Evolutionary conservation across 768 basidiomycete species (phyloP), one percentile per base, ranked within the genome.

Genomic region (Tricholoma terreum): DNA sequence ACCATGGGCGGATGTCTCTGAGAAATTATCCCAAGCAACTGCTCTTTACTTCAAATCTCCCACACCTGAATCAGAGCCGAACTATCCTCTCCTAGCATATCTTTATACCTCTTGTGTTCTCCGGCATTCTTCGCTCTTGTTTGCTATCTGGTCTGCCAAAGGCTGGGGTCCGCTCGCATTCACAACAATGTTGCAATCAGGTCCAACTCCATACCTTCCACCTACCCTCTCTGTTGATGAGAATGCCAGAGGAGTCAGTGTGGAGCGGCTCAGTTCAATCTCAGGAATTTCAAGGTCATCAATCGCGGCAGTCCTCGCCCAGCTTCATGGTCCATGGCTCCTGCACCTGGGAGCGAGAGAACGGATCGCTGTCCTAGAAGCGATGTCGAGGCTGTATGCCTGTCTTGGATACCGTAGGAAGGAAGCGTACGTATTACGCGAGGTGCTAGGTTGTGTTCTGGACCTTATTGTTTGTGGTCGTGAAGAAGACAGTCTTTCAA

Each of bases 251-350:
- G 80, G 77, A 73, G 70, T 79, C 1, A 75, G 78, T 57, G 71
- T 88, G 31, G 89, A 90, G 66, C 83, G 86, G 9, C 77, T 92
- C 42, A 85, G 84, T 48, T 71, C 75, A 6, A 76, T 87, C 24
- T 90, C 92, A 3, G 84, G 85, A 17, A 82, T 97, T 40, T 77
- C 85, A 27, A 83, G 92, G 22, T 77, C 83, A 0, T 78, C 82
- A 7, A 89, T 96, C 17, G 81, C 90, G 1, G 71, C 71, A 6
- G 74, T 83, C 19, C 72, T 92, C n/a, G 77, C 86, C 2, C 85
- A 87, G 64, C 80, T 87, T 0, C 91, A 96, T 58, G 93, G 92
- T 0, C 92, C 95, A 2, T 94, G 92, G 87, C 74, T 97, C 21
- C 69, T 92, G 15, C 88, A 91, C 64, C 80, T 98, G 27, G 87